Conservation (phyloP, 2,329 filamentous ascomycete species). For the Didymella pinodella region DNA sequence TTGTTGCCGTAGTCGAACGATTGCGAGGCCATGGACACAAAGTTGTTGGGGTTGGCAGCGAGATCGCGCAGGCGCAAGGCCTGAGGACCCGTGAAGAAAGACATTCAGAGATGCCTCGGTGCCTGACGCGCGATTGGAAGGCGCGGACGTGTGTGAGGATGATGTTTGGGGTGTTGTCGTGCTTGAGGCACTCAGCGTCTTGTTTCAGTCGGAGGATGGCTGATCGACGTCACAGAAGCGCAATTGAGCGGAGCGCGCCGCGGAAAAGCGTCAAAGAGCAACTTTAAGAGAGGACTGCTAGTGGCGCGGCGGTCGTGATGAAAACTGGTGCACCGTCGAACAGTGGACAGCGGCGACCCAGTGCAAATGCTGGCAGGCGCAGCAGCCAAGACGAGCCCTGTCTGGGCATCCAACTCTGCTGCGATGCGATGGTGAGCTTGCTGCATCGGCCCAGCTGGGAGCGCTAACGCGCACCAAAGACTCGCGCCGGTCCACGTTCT, state of each 20-base stretch:
- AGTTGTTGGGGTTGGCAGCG: conserved; percentile 29
- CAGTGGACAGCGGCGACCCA: conserved; percentile 11
- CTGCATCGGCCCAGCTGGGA: conserved; percentile 3
- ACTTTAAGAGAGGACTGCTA: conserved; percentile 16
- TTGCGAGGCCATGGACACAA: conserved; percentile 47
- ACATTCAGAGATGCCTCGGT: conserved; percentile 32
- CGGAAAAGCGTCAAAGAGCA: conserved; percentile 8
- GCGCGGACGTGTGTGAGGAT: conserved; percentile 13
- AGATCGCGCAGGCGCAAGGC: conserved; percentile 49
- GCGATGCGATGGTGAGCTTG: conserved; percentile 4
- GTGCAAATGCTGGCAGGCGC: conserved; percentile 1
- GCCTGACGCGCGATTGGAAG: conserved; percentile 23
- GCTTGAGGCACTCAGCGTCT: conserved; percentile 24
- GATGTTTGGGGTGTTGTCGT: conserved; percentile 10
- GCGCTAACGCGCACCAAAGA: conserved; percentile 1
- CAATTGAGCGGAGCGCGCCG: conserved; percentile 20
- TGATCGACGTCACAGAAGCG: conserved; percentile 31
- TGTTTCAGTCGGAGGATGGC: conserved; percentile 24
- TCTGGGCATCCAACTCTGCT: background rate
- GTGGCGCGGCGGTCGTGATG: conserved; percentile 8
- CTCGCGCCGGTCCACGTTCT: conserved; percentile 9
- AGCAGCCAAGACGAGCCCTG: conserved; percentile 11
- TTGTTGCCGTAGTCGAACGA: conserved; percentile 43
- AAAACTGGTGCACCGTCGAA: background rate
- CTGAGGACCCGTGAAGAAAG: conserved; percentile 43